These are phyloP conservation scores for Wakefieldia striispora DNA, from an alignment of 768 basidiomycete species.

Conservation along the genomic window DNA sequence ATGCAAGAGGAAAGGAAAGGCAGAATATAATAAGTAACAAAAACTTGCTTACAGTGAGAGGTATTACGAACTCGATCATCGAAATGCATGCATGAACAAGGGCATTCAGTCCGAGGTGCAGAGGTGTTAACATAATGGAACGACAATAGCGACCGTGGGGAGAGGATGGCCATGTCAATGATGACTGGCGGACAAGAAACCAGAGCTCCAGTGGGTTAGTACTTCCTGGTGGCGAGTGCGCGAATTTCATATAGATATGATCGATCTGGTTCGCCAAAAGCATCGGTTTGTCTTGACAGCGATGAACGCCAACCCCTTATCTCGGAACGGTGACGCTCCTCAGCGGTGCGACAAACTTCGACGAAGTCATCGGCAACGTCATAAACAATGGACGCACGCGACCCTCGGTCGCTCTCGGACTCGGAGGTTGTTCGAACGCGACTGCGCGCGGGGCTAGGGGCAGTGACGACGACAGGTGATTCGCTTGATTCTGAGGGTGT, in stretches of 20 bases:
- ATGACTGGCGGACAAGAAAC: not conserved
- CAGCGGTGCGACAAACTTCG: conserved; percentile 69
- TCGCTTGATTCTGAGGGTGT: conserved; percentile 26
- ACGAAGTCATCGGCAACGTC: conserved; percentile 77
- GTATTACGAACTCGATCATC: conserved; percentile 18
- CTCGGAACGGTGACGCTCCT: conserved; percentile 79
- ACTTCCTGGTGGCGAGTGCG: conserved; percentile 81
- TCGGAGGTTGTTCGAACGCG: conserved; percentile 70
- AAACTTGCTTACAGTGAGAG: conserved; percentile 29
- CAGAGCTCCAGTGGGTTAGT: conserved; percentile 39
- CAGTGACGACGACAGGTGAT: conserved; percentile 32
- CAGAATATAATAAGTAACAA: conserved; percentile 28
- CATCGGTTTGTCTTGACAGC: conserved; percentile 18
- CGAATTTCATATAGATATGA: conserved; percentile 78
- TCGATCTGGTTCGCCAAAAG: conserved; percentile 49
- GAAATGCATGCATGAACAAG: conserved; percentile 21
- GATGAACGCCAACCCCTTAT: conserved; percentile 73
- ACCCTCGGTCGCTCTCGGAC: conserved; percentile 70
- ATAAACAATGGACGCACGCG: conserved; percentile 73
- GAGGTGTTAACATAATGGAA: conserved; percentile 17
- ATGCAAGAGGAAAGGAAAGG: conserved; percentile 22
- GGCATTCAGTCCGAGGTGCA: conserved; percentile 19
- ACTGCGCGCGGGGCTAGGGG: conserved; percentile 60
- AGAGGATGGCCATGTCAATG: conserved; percentile 1
- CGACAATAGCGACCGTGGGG: not conserved